Base-by-base conservation (phyloP, 129 eudicot genomes). In the Arctium minus region DNA sequence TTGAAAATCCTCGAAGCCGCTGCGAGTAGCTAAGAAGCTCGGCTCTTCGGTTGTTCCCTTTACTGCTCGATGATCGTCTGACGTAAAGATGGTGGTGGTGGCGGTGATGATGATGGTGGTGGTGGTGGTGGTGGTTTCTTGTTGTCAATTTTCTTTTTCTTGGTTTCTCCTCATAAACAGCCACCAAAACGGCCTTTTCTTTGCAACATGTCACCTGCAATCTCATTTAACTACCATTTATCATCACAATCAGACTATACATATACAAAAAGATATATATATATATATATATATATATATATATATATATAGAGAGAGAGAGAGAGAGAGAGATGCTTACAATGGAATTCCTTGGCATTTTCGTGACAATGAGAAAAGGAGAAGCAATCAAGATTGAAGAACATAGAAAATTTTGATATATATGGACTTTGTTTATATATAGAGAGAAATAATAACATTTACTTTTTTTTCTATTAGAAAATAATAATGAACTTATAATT, bases 181-280 rank as follows among this genome's bases (percentile, higher is more conserved):
- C 86, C 9, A 86, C 89, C 72, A 86, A 86, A 46, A 86, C 89
- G 37, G 79, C 86, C 73, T 86, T 86, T 62, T 86, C 81, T 78
- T 78, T 86, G 77, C 83, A 78, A 15, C 86, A 86, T 72, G 83
- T 68, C 79, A 79, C 82, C 89, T 86, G 65, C 30, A 33, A 44
- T 46, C 37, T 72, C 80, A 73, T 78, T 78, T 75, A 64, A 84
- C 38, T 40, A 75, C 44, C 77, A 42, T 37, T 83, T 77, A 60
- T 77, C 64, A 81, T 81, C 29, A 60, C 9, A 60, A 81, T 60
- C 64, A 60, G 9, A 73, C 72, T 48, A 73, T 18, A 81, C 70
- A 33, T 56, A 12, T 13, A 60, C 3, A 74, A 8, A 80, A n/a
- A 48, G 0, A 80, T 70, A 18, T 2, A 60, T 29, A 60, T 60